phyloP scores from a whole-genome alignment of 2,329 filamentous ascomycete species.

The Alternaria arborescens region DNA sequence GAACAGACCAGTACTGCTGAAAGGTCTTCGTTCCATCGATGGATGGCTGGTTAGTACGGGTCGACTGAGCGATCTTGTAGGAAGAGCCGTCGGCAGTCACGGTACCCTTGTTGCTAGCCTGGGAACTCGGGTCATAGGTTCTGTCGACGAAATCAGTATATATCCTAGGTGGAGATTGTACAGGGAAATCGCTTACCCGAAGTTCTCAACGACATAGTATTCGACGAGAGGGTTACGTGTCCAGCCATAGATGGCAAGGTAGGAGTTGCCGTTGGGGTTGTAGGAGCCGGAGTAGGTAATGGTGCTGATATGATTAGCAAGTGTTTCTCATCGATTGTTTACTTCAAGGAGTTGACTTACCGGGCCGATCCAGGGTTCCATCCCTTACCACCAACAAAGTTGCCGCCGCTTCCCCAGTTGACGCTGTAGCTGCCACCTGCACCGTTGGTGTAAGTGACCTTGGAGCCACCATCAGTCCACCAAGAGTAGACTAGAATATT shows the following conservation, averaged over 20 bases:
- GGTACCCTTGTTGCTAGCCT: conserved; percentile 47
- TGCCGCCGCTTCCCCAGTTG: conserved; percentile 61
- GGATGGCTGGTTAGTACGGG: conserved; percentile 55
- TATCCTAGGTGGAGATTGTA: neutral
- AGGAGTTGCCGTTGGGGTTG: conserved; percentile 50
- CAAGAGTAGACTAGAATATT: conserved; percentile 58
- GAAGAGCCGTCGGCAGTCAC: conserved; percentile 41
- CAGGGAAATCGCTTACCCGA: conserved; percentile 35
- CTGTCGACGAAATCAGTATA: neutral
- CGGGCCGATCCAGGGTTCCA: conserved; percentile 63
- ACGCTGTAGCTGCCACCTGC: conserved; percentile 61
- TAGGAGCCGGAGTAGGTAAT: conserved; percentile 49
- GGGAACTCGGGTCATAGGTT: conserved; percentile 59
- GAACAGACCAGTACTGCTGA: conserved; percentile 61
- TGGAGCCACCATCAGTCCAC: conserved; percentile 65
- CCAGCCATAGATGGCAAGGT: conserved; percentile 68
- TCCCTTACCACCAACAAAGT: conserved; percentile 67
- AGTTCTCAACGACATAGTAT: conserved; percentile 63
- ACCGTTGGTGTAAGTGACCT: conserved; percentile 65
- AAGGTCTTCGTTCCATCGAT: conserved; percentile 62
- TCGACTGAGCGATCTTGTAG: conserved; percentile 44
- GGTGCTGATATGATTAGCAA: conserved; percentile 24
- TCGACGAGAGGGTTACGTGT: conserved; percentile 63
- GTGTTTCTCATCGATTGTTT: neutral
- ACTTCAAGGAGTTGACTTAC: conserved; percentile 47